Evolutionary conservation across 202 grass and related monocot species (phyloP), one percentile per base, ranked within the genome.

Genomic region (Zizania palustris): DNA sequence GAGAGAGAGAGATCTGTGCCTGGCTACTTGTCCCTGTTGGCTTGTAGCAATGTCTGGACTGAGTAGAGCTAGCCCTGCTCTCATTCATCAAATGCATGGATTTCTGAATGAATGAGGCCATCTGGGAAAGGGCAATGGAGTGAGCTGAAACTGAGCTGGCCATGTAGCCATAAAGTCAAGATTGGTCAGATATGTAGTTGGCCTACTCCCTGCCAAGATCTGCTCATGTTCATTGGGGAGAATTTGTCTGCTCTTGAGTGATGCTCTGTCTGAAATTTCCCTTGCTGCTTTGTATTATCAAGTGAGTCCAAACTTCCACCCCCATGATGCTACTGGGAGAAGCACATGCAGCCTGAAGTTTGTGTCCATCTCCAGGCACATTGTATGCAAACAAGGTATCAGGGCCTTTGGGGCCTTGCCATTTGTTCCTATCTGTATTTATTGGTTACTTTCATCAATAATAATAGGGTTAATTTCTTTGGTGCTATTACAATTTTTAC

Each of bases 121-220:
- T 9, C 51, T 34, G 66, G 28, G 44, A 49, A 69, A 69, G 21
- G 44, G 7, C 21, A 48, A 3, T 34, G 65, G 42, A 67, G 65
- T 71, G 67, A 71, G 67, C 46, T 71, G 15, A 69, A 50, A 49
- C 12, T 69, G 67, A 51, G 65, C 43, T 33, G 44, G 44, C 10
- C 11, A 67, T 63, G 15, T 65, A 20, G 44, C 20, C 21, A 11
- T 37, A 70, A 69, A 37, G 48, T 54, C 46, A 71, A 54, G 68
- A 9, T 20, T 51, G 51, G 46, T 9, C 15, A 70, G 28, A 70
- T 51, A 4, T 3, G 19, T 37, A 36, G 28, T 51, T 49, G 21
- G 67, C 43, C 21, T 51, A 16, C 45, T 70, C 68, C 46, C 33
- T 4, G 68, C 48, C 48, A 71, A 39, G 15, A 54, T 71, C 67